Evolutionary conservation across 1,139 yeast species (phyloP).

Genomic region (Debaryomycetaceae sp.): DNA sequence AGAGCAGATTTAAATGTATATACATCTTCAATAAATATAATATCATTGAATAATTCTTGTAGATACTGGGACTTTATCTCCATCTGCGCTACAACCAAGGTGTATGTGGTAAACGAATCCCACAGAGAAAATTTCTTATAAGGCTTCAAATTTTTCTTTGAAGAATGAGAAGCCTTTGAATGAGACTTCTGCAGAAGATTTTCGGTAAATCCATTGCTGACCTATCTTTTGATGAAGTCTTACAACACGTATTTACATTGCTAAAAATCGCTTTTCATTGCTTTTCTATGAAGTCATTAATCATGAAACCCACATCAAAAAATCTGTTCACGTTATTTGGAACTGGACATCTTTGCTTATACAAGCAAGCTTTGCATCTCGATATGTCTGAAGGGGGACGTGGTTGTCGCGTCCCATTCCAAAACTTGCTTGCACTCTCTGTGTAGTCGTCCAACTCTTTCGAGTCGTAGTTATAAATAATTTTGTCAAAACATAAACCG

Average conservation of each 20-base stretch:
- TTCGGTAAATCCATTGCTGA: slow-evolving; percentile 21
- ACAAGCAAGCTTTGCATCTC: slow-evolving; percentile 56
- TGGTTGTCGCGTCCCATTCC: slow-evolving; percentile 55
- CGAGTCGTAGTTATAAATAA: slow-evolving; percentile 32
- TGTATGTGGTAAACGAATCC: slow-evolving; percentile 50
- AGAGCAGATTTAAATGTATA: neutral
- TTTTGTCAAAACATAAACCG: slow-evolving; percentile 33
- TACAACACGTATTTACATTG: slow-evolving; percentile 14
- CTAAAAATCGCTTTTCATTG: neutral
- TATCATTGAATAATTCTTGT: slow-evolving; percentile 1
- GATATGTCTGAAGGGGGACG: slow-evolving; percentile 29
- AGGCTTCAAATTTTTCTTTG: slow-evolving; percentile 3
- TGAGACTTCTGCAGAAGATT: slow-evolving; percentile 43
- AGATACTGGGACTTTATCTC: slow-evolving; percentile 38
- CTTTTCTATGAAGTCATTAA: slow-evolving; percentile 3
- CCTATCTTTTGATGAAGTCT: slow-evolving; percentile 40
- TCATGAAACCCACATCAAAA: slow-evolving; percentile 3
- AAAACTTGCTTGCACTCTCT: slow-evolving; percentile 37
- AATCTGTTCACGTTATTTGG: slow-evolving; percentile 18
- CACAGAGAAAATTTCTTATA: slow-evolving; percentile 19
- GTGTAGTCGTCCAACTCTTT: slow-evolving; percentile 23
- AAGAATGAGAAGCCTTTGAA: slow-evolving; percentile 5
- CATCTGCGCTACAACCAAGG: slow-evolving; percentile 39
- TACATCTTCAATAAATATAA: neutral
- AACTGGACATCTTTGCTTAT: slow-evolving; percentile 30